Evolutionary conservation across 192 early-diverging fungal genomes (phyloP), one percentile per base, ranked within the genome.

Genomic region (Coemansia sp.): DNA sequence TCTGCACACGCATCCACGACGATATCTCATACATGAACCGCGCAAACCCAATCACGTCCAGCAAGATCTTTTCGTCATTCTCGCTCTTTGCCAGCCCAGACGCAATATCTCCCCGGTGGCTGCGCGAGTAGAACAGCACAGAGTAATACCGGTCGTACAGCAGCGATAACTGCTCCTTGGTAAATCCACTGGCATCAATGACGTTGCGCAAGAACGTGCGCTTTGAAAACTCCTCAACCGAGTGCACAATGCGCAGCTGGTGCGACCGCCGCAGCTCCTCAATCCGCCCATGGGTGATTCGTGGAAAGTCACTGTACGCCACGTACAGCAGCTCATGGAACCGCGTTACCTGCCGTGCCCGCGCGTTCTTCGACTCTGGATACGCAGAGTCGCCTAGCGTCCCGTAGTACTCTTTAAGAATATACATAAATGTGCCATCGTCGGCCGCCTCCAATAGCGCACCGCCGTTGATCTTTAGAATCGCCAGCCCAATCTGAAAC

Each of bases 161-260:
- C 37, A 92, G 82, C 24, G 90, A 83, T 32, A 96, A 84, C 66
- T 98, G 87, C 47, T 93, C 90, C 67, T 93, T 92, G 62, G 84
- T 87, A 63, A 98, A 98, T 38, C 86, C 85, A 53, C 85, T 84
- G 10, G 85, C 85, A 51, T 88, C 83, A 17, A 86, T 79, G 29
- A 98, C 81, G 66, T 92, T 92, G 27, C 94, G 86, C 57, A 96
- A 83, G n/a, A 89, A 85, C 5, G 88, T 88, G 63, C 93, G 91
- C 65, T 98, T 98, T 0, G 93, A 91, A 66, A 93, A 98, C 58
- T 88, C 87, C 80, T 94, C 91, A 64, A 98, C 87, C n/a, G 91
- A 88, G 62, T 94, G 93, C 38, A 94, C 89, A 7, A 97, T 91
- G 68, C 90, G 91, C 58, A 96, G 84, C 70, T 95, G 92, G 67